Percentiles rank a stretch among this genome's conserved stretches.
phyloP scores from a whole-genome alignment of 257 asterid species.

The Lavandula angustifolia region DNA sequence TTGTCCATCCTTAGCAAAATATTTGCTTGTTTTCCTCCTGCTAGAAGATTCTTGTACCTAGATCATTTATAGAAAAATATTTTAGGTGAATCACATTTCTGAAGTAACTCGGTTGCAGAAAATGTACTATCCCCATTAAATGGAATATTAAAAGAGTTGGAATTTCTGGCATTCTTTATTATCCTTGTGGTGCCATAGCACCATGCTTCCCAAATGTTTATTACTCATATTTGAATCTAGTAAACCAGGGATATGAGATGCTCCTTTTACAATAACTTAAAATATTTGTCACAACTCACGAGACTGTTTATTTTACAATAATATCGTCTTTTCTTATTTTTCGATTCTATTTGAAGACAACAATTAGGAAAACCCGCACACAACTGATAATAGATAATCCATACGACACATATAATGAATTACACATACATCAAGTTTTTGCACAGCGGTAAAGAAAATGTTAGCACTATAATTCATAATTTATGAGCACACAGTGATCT shows the following conservation, averaged over 20 bases:
- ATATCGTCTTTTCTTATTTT: constrained; percentile 11
- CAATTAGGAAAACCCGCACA: neutral
- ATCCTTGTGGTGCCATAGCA: constrained; percentile 1
- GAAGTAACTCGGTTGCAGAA: constrained; percentile 21
- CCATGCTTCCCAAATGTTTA: constrained; percentile 9
- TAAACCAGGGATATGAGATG: neutral
- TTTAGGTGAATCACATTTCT: constrained; percentile 3
- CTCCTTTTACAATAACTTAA: neutral
- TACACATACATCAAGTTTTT: neutral
- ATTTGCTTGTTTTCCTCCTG: constrained; percentile 92
- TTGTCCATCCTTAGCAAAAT: constrained; percentile 61
- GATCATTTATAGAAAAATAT: constrained; percentile 11
- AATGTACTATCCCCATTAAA: neutral
- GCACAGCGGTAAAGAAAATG: neutral
- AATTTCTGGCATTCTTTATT: constrained; percentile 4
- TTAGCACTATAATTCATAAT: neutral
- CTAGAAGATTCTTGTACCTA: constrained; percentile 67
- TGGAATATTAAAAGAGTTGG: constrained; percentile 1
- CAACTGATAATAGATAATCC: neutral
- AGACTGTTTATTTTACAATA: neutral
- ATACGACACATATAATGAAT: neutral
- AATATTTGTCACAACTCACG: neutral
- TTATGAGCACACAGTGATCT: constrained; percentile 6
- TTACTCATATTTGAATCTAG: neutral
- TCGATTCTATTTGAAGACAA: neutral